Conservation (phyloP, 768 basidiomycete species). For the Boletus pseudopeckii region DNA sequence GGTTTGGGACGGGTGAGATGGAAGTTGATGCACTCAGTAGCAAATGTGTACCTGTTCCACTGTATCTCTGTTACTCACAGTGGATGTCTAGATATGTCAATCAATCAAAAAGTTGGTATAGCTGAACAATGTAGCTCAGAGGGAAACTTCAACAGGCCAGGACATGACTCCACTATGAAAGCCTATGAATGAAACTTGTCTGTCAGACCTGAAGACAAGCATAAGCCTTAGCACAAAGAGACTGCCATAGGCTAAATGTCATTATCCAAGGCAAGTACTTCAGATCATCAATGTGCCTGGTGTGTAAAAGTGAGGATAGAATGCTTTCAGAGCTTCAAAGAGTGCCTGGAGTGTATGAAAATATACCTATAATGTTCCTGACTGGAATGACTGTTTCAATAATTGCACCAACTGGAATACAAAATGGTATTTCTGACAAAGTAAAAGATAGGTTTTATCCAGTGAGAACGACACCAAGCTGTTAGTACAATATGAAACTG, state of each 20-base stretch:
- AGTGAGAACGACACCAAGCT: too few relatives aligned
- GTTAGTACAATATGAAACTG: too few relatives aligned
- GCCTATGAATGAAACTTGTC: conserved; percentile 28
- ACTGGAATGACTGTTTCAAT: too few relatives aligned
- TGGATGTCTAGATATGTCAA: conserved; percentile 5
- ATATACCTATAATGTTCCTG: too few relatives aligned
- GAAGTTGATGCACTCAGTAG: background rate
- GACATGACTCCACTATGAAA: conserved; percentile 5
- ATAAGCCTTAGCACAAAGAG: conserved; percentile 12
- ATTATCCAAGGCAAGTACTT: conserved; percentile 14
- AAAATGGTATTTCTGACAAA: too few relatives aligned
- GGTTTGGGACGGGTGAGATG: conserved; percentile 13
- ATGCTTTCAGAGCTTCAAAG: too few relatives aligned
- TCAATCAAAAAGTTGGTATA: too few relatives aligned
- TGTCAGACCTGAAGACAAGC: conserved; percentile 28
- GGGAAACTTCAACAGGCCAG: background rate
- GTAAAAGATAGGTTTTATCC: too few relatives aligned
- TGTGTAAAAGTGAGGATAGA: too few relatives aligned
- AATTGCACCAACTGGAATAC: too few relatives aligned
- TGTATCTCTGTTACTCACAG: background rate
- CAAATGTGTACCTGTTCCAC: background rate
- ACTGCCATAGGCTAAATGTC: conserved; percentile 10
- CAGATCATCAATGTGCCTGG: too few relatives aligned
- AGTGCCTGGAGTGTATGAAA: too few relatives aligned
- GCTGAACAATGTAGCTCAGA: background rate